Evolutionary conservation across 140 eudicot genomes (phyloP).

Genomic region (Bidens hawaiensis): DNA sequence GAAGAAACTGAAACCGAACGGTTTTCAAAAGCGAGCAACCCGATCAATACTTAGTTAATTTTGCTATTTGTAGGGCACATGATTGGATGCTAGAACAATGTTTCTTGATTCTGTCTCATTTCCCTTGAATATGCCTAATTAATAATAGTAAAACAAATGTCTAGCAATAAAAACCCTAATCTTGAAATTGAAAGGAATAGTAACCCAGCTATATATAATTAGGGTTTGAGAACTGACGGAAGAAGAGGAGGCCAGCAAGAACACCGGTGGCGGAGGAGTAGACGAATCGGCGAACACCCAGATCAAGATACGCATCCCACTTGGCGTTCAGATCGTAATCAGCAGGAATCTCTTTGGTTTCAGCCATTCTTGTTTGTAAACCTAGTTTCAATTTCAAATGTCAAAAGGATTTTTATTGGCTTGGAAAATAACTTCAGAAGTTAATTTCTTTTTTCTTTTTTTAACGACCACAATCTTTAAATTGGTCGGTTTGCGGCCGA

Average conservation of each 20-base stretch:
- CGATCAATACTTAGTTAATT: background rate
- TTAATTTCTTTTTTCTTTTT: too few relatives aligned
- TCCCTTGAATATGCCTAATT: background rate
- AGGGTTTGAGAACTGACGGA: slow-evolving; percentile 43
- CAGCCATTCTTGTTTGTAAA: slow-evolving; percentile 31
- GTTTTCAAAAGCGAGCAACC: too few relatives aligned
- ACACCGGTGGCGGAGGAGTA: slow-evolving; percentile 73
- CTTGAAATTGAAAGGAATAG: background rate
- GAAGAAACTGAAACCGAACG: too few relatives aligned
- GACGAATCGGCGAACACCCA: slow-evolving; percentile 67
- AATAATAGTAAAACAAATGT: too few relatives aligned
- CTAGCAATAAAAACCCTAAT: background rate
- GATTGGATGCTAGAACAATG: too few relatives aligned
- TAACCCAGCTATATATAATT: background rate
- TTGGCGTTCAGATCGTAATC: slow-evolving; percentile 53
- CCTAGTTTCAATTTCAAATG: background rate
- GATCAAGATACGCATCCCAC: slow-evolving; percentile 78
- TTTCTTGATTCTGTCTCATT: slow-evolving; percentile 4
- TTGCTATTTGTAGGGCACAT: slow-evolving; percentile 2
- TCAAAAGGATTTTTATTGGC: background rate
- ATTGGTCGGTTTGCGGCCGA: too few relatives aligned
- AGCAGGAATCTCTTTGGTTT: slow-evolving; percentile 36
- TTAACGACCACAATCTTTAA: too few relatives aligned
- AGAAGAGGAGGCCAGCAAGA: slow-evolving; percentile 66
- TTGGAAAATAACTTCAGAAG: too few relatives aligned